Evolutionary conservation across 1,139 yeast genomes (phyloP).

Genomic region (Suhomyces bribrorum): DNA sequence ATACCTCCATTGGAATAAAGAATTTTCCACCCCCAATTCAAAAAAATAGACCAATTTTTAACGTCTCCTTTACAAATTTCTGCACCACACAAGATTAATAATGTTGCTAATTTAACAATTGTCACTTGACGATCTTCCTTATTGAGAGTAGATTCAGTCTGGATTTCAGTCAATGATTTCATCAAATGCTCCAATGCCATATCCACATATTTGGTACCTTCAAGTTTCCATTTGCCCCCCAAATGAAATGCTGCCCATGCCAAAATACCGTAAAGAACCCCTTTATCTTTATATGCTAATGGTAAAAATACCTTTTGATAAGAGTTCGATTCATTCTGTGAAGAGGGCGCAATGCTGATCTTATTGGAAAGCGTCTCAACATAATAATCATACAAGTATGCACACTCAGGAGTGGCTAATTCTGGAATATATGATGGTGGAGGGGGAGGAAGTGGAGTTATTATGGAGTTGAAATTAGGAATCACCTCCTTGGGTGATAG

Average conservation of each 20-base stretch:
- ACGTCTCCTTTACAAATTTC: slow-evolving; percentile 80
- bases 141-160: slow-evolving; percentile 10
- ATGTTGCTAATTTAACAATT: slow-evolving; percentile 59
- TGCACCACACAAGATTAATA: slow-evolving; percentile 67
- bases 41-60: slow-evolving; percentile 62
- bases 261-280: slow-evolving; percentile 66
- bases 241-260: slow-evolving; percentile 79
- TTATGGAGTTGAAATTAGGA: slow-evolving; percentile 20
- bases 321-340: slow-evolving; percentile 57
- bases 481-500: slow-evolving; percentile 15
- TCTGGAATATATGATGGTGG: slow-evolving; percentile 15
- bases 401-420: slow-evolving; percentile 11
- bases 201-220: slow-evolving; percentile 43
- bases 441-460: slow-evolving; percentile 24
- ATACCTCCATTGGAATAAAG: slow-evolving; percentile 61
- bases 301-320: slow-evolving; percentile 76
- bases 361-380: slow-evolving; percentile 57
- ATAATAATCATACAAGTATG: slow-evolving; percentile 63
- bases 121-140: slow-evolving; percentile 24
- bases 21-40: slow-evolving; percentile 62
- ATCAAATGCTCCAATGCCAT: slow-evolving; percentile 49
- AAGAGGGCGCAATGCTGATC: slow-evolving; percentile 64
- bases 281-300: slow-evolving; percentile 67
- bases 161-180: slow-evolving; percentile 17
- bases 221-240: slow-evolving; percentile 47